A percentile compares a stretch with the other conserved stretches of the same genome.
Conservation (phyloP, 257 asterid genomes). For the Solanum paucissectum region DNA sequence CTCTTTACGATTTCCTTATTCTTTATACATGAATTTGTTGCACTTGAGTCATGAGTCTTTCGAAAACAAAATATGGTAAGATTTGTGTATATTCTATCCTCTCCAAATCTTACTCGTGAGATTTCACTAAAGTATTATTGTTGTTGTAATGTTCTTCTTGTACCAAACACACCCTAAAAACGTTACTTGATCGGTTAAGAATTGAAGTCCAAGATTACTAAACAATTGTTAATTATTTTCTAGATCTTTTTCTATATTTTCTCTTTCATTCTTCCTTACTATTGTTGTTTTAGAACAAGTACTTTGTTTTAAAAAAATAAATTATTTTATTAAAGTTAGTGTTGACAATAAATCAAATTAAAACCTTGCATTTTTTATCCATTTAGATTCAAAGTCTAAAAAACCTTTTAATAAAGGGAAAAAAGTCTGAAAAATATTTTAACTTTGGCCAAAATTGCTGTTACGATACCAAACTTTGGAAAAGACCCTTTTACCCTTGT, state of each 20-base stretch:
- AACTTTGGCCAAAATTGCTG: no score
- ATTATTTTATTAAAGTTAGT: background rate
- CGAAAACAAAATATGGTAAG: background rate
- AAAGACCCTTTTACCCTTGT: no score
- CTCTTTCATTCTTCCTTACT: background rate
- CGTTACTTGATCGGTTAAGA: background rate
- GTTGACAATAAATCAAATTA: no score
- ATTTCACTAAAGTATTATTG: background rate
- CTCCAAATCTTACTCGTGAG: background rate
- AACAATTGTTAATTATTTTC: background rate
- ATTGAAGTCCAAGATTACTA: background rate
- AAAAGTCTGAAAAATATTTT: no score
- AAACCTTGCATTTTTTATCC: background rate
- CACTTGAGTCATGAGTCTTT: background rate
- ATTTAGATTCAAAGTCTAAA: background rate
- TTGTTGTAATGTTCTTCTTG: background rate
- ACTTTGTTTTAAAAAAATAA: background rate
- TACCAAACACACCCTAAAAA: background rate
- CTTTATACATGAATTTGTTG: background rate
- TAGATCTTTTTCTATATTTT: background rate
- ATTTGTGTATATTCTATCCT: no score
- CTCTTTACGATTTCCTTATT: background rate
- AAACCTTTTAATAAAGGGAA: background rate
- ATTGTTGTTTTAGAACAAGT: background rate
- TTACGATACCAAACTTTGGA: no score